Conservation (phyloP, 768 basidiomycete genomes). For the Kwoniella dejecticola region DNA sequence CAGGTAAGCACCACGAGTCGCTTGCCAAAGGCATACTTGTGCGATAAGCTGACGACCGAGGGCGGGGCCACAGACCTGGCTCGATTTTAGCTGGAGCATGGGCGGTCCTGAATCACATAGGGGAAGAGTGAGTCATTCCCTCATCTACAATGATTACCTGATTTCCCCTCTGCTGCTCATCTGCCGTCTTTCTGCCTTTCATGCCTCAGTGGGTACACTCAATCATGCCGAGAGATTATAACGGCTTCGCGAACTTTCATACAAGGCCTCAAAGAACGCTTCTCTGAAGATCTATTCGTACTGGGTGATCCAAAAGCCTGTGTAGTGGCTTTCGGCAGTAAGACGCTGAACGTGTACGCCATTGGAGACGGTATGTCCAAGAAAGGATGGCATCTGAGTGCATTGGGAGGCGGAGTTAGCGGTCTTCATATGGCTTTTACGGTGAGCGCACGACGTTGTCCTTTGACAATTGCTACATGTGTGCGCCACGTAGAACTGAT, state of each 20-base stretch:
- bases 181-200: no score
- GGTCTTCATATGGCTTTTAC: slow-evolving; percentile 94
- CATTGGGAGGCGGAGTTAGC: slow-evolving; percentile 67
- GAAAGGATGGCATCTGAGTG: slow-evolving; percentile 90
- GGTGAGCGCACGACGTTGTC: slow-evolving; percentile 59
- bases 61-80: slow-evolving; percentile 66
- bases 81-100: slow-evolving; percentile 91
- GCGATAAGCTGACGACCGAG: neutral
- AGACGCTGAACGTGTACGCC: slow-evolving; percentile 72
- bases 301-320: slow-evolving; percentile 87
- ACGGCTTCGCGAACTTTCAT: slow-evolving; percentile 68
- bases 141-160: slow-evolving; percentile 1
- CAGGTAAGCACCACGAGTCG: slow-evolving; percentile 62
- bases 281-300: slow-evolving; percentile 71
- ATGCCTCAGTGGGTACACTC: slow-evolving; percentile 89
- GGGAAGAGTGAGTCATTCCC: slow-evolving; percentile 67
- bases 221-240: slow-evolving; percentile 82
- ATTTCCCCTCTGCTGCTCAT: no score
- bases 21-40: neutral
- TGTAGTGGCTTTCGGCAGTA: slow-evolving; percentile 80
- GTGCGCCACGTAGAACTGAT: neutral
- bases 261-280: slow-evolving; percentile 61
- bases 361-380: slow-evolving; percentile 86
- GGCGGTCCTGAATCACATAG: slow-evolving; percentile 95
- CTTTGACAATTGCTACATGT: neutral